These are phyloP conservation scores for Royoungia palumana DNA, from an alignment of 768 basidiomycete genomes.

Conservation along the genomic window DNA sequence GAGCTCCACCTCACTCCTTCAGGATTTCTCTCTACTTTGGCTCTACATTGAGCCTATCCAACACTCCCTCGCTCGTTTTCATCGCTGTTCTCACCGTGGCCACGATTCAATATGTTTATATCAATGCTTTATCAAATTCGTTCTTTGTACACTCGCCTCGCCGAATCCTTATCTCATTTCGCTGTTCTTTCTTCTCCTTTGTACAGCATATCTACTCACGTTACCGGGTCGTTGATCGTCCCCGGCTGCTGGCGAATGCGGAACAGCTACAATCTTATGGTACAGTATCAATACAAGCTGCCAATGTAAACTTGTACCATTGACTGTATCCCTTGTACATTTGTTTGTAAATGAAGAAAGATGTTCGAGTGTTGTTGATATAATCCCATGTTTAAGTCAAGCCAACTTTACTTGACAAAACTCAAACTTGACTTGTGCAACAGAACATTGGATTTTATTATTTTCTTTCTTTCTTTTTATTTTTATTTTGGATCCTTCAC, in stretches of 20 bases:
- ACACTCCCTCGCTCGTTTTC: constrained; percentile 6
- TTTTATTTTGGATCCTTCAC: constrained; percentile 6
- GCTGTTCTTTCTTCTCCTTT: constrained; percentile 7
- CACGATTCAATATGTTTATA: background rate
- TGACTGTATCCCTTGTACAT: constrained; percentile 21
- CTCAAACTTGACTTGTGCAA: background rate
- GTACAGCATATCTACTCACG: constrained; percentile 10
- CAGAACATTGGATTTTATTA: background rate
- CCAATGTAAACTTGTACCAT: constrained; percentile 18
- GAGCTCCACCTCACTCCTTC: background rate
- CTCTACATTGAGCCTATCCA: background rate
- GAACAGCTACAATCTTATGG: constrained; percentile 17
- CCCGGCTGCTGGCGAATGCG: background rate
- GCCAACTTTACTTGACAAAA: background rate
- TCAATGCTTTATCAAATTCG: background rate
- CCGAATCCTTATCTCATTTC: background rate
- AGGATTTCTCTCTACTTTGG: too few species aligned
- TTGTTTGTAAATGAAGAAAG: constrained; percentile 21
- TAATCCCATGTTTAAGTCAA: too few species aligned
- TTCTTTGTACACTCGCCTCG: background rate
- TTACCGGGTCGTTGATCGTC: constrained; percentile 13
- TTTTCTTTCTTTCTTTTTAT: constrained; percentile 6
- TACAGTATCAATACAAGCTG: constrained; percentile 12
- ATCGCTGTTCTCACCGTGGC: background rate
- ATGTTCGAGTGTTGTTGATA: too few species aligned